Conservation (phyloP, 768 basidiomycete genomes). For the Psilocybe tampanensis region DNA sequence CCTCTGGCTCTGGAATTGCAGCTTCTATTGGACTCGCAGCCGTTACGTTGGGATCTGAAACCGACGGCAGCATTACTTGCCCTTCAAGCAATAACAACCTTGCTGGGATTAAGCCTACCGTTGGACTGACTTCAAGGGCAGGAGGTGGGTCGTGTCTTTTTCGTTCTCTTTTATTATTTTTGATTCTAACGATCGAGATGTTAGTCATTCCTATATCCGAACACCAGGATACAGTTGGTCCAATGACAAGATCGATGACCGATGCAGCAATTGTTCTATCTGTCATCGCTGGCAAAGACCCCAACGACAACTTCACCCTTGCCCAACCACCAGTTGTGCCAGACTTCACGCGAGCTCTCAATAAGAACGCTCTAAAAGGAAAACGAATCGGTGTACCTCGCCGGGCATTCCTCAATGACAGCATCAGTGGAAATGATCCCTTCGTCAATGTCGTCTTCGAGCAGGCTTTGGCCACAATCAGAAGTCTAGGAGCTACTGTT, state of each 20-base stretch:
- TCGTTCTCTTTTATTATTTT: not conserved
- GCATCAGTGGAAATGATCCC: constrained; percentile 33
- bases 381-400: constrained; percentile 59
- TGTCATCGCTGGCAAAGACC: constrained; percentile 57
- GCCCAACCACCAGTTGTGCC: constrained; percentile 55
- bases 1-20: constrained; percentile 59
- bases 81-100: constrained; percentile 55
- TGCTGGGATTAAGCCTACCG: constrained; percentile 62
- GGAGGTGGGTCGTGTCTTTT: constrained; percentile 41
- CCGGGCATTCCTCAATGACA: constrained; percentile 35
- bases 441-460: constrained; percentile 42
- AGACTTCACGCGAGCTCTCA: constrained; percentile 56
- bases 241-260: constrained; percentile 52
- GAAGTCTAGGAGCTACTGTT: constrained; percentile 48
- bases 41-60: constrained; percentile 51
- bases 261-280: constrained; percentile 60
- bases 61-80: constrained; percentile 57
- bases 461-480: constrained; percentile 37
- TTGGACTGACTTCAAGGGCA: constrained; percentile 60
- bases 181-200: not conserved
- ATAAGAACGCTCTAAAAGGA: constrained; percentile 47
- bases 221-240: constrained; percentile 63
- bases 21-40: constrained; percentile 54
- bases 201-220: constrained; percentile 58
- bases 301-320: constrained; percentile 56